Evolutionary conservation across 768 basidiomycete species (phyloP).

Genomic region (Tephrocybe sp.): DNA sequence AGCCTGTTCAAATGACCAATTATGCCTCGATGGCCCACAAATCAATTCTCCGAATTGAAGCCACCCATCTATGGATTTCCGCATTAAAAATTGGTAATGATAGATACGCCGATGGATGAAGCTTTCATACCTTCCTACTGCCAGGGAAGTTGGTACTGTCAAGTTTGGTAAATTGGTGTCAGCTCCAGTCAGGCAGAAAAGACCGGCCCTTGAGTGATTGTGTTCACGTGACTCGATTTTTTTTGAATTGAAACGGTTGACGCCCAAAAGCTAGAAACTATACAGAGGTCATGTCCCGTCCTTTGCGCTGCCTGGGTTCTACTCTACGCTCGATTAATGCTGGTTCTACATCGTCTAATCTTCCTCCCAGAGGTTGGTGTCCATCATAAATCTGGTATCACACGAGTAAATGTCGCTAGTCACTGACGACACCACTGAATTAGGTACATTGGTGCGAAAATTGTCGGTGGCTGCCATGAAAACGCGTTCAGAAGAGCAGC

Average conservation of each 20-base stretch:
- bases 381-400: not conserved
- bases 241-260: constrained; percentile 8
- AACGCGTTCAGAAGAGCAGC: constrained; percentile 18
- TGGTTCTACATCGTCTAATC: too few relatives aligned
- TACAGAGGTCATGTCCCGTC: constrained; percentile 24
- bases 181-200: too few relatives aligned
- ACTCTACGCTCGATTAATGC: constrained; percentile 18
- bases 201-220: constrained; percentile 8
- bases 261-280: constrained; percentile 3
- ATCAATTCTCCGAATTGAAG: not conserved
- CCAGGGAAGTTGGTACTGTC: too few relatives aligned
- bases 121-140: too few relatives aligned
- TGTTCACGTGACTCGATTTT: constrained; percentile 14
- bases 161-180: too few relatives aligned
- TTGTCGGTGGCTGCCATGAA: constrained; percentile 26
- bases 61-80: not conserved
- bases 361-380: constrained; percentile 15
- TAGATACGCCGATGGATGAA: too few relatives aligned
- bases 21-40: not conserved
- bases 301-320: constrained; percentile 22
- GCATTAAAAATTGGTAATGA: too few relatives aligned
- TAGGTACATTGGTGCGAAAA: constrained; percentile 19
- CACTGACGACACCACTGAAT: constrained; percentile 6
- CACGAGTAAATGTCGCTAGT: not conserved
- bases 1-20: not conserved